Evolutionary conservation across 441 rosid species (phyloP).

Genomic region (Pelargonium hybrid): DNA sequence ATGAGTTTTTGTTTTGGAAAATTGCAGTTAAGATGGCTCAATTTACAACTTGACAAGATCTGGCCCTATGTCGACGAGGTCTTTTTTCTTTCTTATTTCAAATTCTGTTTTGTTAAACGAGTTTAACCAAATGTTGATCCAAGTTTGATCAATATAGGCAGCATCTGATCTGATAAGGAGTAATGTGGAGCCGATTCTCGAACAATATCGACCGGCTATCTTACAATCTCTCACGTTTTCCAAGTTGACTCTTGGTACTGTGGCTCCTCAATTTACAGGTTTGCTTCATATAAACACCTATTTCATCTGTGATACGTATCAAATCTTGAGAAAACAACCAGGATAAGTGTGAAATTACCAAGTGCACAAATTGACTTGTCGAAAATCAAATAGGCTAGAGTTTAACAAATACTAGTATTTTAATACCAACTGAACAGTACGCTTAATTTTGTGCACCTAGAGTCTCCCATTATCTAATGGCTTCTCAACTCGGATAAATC

Average conservation of each 20-base stretch:
- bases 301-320: too few species aligned
- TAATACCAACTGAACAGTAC: too few species aligned
- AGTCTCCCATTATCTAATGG: too few species aligned
- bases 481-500: too few species aligned
- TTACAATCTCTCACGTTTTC: slow-evolving; percentile 76
- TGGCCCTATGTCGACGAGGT: slow-evolving; percentile 81
- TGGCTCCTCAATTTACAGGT: slow-evolving; percentile 97
- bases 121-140: background rate
- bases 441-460: too few species aligned
- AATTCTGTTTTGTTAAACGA: background rate
- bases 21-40: slow-evolving; percentile 77
- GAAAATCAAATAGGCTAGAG: too few species aligned
- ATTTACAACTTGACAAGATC: slow-evolving; percentile 63
- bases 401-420: too few species aligned
- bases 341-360: too few species aligned
- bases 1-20: background rate
- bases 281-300: background rate
- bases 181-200: slow-evolving; percentile 71
- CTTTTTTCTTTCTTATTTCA: slow-evolving; percentile 4
- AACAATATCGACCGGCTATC: slow-evolving; percentile 68
- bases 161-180: slow-evolving; percentile 75
- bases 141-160: slow-evolving; percentile 36
- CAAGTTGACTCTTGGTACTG: slow-evolving; percentile 74
- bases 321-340: too few species aligned
- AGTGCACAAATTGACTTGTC: too few species aligned